phyloP scores from a whole-genome alignment of 2,329 filamentous ascomycete species.

The Chaetothyriales sp. region DNA sequence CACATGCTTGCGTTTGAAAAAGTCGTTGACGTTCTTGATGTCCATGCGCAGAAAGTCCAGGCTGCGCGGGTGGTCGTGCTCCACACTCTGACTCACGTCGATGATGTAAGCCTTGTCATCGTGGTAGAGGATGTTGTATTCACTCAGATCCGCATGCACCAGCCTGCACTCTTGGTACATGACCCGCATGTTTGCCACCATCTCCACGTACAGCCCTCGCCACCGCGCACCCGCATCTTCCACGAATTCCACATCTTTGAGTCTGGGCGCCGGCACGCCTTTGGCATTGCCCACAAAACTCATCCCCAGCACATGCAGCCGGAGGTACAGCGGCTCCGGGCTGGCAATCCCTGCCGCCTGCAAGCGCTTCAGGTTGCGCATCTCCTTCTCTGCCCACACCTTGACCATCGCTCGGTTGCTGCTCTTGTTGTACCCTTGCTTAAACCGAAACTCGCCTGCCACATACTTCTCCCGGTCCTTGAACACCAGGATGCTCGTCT shows the following conservation, averaged over 20 bases:
- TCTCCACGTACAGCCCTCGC: slow-evolving; percentile 64
- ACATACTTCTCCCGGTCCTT: slow-evolving; percentile 97
- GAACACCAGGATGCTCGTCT: slow-evolving; percentile 93
- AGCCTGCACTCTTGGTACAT: slow-evolving; percentile 87
- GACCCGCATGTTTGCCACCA: slow-evolving; percentile 76
- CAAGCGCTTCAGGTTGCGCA: slow-evolving; percentile 79
- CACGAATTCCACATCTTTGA: slow-evolving; percentile 70
- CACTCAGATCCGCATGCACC: slow-evolving; percentile 90
- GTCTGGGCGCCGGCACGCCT: slow-evolving; percentile 73
- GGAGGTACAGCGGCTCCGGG: slow-evolving; percentile 76
- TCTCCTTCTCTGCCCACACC: slow-evolving; percentile 97
- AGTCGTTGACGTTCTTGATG: slow-evolving; percentile 91
- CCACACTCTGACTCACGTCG: slow-evolving; percentile 93
- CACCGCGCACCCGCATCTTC: slow-evolving; percentile 55
- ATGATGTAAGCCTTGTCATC: slow-evolving; percentile 76
- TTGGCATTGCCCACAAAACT: slow-evolving; percentile 76
- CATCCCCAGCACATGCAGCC: slow-evolving; percentile 94
- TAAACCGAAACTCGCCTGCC: slow-evolving; percentile 83
- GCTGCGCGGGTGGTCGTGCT: slow-evolving; percentile 86
- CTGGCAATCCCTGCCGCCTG: slow-evolving; percentile 74
- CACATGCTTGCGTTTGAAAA: slow-evolving; percentile 76
- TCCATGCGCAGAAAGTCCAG: slow-evolving; percentile 95
- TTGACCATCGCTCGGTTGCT: slow-evolving; percentile 97
- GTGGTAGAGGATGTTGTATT: slow-evolving; percentile 95
- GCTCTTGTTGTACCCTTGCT: slow-evolving; percentile 80